Evolutionary conservation across 2,329 filamentous ascomycete species (phyloP).

Genomic region (Trichoderma harzianum): DNA sequence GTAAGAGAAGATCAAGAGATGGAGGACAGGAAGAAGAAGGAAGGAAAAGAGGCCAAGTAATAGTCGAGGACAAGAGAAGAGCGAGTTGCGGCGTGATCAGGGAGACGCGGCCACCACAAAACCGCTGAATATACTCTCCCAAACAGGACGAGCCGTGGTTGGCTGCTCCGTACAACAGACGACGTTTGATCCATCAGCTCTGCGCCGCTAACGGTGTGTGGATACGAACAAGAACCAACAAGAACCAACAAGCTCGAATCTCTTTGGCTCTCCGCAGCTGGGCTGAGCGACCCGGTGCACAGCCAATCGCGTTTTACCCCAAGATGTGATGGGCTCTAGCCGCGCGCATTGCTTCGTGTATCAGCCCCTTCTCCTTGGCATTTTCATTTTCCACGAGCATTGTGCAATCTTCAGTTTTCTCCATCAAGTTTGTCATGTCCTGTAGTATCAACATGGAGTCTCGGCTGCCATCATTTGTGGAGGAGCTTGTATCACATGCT

Average conservation of each 20-base stretch:
- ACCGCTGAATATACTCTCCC: neutral
- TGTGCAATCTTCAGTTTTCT: no score
- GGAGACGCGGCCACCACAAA: constrained; percentile 1
- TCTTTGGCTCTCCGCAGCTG: constrained; percentile 4
- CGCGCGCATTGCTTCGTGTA: constrained; percentile 4
- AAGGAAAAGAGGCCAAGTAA: neutral
- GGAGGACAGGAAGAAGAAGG: neutral
- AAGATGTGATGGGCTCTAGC: constrained; percentile 12
- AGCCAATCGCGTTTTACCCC: constrained; percentile 4
- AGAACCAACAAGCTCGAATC: neutral
- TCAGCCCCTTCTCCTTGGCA: neutral
- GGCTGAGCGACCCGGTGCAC: neutral
- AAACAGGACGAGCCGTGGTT: neutral
- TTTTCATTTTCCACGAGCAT: neutral
- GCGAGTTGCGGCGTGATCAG: neutral
- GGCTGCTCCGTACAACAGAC: constrained; percentile 2
- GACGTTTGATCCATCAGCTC: neutral
- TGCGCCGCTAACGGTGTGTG: constrained; percentile 3
- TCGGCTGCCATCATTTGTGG: neutral
- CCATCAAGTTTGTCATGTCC: no score
- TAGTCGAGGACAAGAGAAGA: neutral
- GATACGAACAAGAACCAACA: neutral
- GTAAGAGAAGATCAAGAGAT: neutral
- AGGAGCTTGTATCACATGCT: neutral
- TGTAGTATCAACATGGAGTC: neutral